phyloP scores from a whole-genome alignment of 2,329 filamentous ascomycete genomes.

The Clarireedia paspali region DNA sequence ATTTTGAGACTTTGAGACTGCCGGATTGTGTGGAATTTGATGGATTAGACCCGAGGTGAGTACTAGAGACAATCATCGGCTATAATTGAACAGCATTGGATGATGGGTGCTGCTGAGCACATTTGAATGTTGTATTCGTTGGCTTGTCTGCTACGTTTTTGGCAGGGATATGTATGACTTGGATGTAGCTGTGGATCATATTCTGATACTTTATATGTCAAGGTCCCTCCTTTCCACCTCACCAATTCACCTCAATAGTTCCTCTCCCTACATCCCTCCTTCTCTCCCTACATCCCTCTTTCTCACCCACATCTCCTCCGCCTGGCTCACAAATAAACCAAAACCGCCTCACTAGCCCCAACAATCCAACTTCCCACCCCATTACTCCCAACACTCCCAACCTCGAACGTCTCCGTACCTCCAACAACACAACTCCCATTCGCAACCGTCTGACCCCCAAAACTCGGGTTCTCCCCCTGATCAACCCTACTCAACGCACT shows the following conservation, averaged over 20 bases:
- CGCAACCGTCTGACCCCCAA: constrained; percentile 39
- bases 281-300: not conserved
- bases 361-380: constrained; percentile 35
- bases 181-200: too few relatives aligned
- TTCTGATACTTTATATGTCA: too few relatives aligned
- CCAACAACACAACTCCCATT: constrained; percentile 38
- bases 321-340: constrained; percentile 35
- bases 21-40: too few relatives aligned
- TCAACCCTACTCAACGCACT: constrained; percentile 38
- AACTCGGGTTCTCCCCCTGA: constrained; percentile 34
- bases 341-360: constrained; percentile 39
- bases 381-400: constrained; percentile 23
- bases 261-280: not conserved
- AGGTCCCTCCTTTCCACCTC: too few relatives aligned
- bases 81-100: too few relatives aligned
- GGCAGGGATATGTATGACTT: too few relatives aligned
- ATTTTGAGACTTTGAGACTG: too few relatives aligned
- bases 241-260: not conserved
- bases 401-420: constrained; percentile 35
- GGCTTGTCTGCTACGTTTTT: too few relatives aligned
- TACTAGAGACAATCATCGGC: too few relatives aligned
- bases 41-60: too few relatives aligned
- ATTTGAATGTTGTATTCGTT: too few relatives aligned
- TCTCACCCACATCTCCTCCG: not conserved
- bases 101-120: too few relatives aligned